Percentiles rank a stretch among this genome's conserved stretches.
Conservation (phyloP, 2,329 filamentous ascomycete species). For the Diplodia corticola region DNA sequence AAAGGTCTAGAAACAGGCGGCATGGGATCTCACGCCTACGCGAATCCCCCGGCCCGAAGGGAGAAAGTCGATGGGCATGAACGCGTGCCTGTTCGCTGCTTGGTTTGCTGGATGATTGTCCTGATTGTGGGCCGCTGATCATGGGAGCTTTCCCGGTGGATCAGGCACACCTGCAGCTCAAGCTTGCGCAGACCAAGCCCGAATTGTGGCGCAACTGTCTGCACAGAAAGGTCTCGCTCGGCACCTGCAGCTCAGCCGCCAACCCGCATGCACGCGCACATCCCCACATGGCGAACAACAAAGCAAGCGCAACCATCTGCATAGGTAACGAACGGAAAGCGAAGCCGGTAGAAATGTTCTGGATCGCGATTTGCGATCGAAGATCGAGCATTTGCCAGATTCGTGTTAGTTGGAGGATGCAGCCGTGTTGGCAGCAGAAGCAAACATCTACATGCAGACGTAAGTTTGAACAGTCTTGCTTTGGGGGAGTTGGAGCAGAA, state of each 20-base stretch:
- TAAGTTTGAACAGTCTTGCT: too few species aligned
- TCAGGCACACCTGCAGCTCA: slow-evolving; percentile 1
- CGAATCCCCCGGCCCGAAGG: slow-evolving; percentile 1
- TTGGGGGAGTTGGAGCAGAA: too few species aligned
- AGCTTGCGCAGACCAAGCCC: neutral
- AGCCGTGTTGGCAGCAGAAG: too few species aligned
- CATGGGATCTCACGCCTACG: neutral
- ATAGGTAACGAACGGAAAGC: neutral
- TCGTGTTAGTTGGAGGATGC: too few species aligned
- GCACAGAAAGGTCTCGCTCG: neutral
- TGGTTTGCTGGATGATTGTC: neutral
- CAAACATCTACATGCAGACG: too few species aligned
- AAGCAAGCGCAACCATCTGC: neutral
- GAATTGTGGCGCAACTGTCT: neutral
- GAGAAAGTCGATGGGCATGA: neutral
- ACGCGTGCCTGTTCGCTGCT: neutral
- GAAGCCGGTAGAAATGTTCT: neutral
- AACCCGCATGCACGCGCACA: neutral
- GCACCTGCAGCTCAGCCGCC: neutral
- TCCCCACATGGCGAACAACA: neutral
- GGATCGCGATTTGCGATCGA: neutral
- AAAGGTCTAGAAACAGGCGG: neutral
- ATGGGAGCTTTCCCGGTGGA: neutral
- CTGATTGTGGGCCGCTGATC: neutral
- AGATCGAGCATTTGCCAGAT: neutral